Base-by-base conservation (phyloP, 176 grass and related monocot genomes). In the Coix lacrymajobi region DNA sequence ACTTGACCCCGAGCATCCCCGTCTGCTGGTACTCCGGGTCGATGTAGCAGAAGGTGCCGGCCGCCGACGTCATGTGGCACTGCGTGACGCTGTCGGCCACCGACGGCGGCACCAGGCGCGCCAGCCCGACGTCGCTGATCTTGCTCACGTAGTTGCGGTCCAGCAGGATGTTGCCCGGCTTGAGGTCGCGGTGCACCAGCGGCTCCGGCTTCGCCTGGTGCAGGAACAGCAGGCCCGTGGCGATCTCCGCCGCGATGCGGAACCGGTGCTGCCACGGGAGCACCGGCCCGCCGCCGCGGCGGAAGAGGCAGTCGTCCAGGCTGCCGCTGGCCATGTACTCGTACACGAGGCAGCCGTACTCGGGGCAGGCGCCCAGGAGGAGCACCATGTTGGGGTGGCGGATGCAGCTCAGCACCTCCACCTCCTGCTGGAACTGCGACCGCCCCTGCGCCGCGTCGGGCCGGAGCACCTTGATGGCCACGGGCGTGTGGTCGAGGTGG, bases 1-100 rank as follows among this genome's bases (percentile, higher is more conserved):
- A 97, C 92, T 94, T 94, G 37, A 92, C 89, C 15, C 94, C 94
- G 13, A 97, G 89, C 92, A 97, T 92, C 16, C 94, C 92, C 25
- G 89, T 97, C 85, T 92, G 89, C 85, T 97, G 94, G 89, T 97
- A 97, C 87, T 97, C 94, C 24, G 94, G 94, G 77, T 97, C 94
- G 76, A 97, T 97, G 85, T 97, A 97, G 83, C 94, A 97, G 84
- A 97, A 97, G 6, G 94, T 97, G 3, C 94, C 94, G 2, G 94
- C 94, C 0, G 94, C 87, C 37, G 87, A 92, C 36, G 94, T 97
- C 89, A 97, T 90, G 74, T 86, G 89, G 85, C 93, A 97, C 85
- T 97, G 95, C 44, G 95, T 97, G 10, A 97, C 86, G 44, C 15
- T 83, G 87, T 97, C 92, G 3, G 92, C 92, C 0, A 97, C 69